A percentile compares a stretch with the other conserved stretches of the same genome.
Evolutionary conservation across 2,329 filamentous ascomycete genomes (phyloP).

Genomic region (Cercospora canescens): DNA sequence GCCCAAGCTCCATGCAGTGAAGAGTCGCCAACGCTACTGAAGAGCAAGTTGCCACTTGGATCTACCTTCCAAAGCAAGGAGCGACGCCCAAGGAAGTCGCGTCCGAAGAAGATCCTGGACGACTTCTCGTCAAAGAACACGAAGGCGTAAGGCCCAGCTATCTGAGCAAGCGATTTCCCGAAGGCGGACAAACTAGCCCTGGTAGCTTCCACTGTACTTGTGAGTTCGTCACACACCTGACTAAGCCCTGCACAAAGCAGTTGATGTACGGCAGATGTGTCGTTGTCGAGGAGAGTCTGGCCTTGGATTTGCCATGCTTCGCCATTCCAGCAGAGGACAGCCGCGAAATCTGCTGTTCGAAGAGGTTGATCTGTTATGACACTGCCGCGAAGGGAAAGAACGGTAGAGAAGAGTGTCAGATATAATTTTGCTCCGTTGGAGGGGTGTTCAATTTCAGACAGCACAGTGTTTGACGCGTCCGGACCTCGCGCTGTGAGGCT

Average conservation of each 20-base stretch:
- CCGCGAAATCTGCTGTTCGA: constrained; percentile 55
- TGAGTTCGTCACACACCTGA: neutral
- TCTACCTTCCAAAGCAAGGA: constrained; percentile 67
- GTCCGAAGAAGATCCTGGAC: constrained; percentile 72
- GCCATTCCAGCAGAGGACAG: constrained; percentile 92
- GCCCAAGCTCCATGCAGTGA: constrained; percentile 57
- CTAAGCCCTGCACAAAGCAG: constrained; percentile 44
- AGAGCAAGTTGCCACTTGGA: constrained; percentile 52
- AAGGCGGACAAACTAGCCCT: constrained; percentile 1
- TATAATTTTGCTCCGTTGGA: neutral
- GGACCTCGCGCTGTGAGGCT: constrained; percentile 34
- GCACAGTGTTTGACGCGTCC: constrained; percentile 26
- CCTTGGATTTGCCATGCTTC: constrained; percentile 81
- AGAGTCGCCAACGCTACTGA: constrained; percentile 71
- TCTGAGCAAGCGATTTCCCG: constrained; percentile 19
- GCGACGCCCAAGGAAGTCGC: constrained; percentile 83
- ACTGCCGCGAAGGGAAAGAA: constrained; percentile 83
- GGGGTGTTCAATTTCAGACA: neutral
- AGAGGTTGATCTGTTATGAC: constrained; percentile 73
- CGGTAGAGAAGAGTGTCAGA: constrained; percentile 74
- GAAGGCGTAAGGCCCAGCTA: constrained; percentile 80
- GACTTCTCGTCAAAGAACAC: constrained; percentile 71
- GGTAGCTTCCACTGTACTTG: neutral
- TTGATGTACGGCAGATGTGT: constrained; percentile 69
- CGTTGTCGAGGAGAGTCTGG: constrained; percentile 67